These are phyloP conservation scores for Dothideomycetes sp. DNA, from an alignment of 2,329 filamentous ascomycete species.

Conservation along the genomic window DNA sequence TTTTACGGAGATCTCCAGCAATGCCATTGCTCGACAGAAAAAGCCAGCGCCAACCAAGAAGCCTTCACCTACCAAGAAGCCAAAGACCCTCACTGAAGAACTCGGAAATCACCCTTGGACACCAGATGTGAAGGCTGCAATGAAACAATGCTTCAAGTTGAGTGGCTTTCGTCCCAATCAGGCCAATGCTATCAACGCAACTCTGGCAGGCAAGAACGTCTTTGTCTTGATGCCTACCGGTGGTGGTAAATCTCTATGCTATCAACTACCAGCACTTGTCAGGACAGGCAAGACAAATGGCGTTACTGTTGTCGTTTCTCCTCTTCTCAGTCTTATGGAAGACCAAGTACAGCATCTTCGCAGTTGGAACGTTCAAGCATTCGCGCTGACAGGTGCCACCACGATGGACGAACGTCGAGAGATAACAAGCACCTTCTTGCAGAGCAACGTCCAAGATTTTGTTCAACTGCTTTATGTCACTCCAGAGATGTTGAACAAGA, in stretches of 20 bases:
- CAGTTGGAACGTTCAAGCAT: constrained; percentile 66
- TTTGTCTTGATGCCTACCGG: constrained; percentile 98
- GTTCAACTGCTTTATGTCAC: constrained; percentile 90
- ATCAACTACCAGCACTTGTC: constrained; percentile 84
- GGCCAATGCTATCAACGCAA: constrained; percentile 91
- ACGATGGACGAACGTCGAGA: constrained; percentile 51
- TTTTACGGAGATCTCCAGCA: constrained; percentile 26
- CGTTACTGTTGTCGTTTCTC: constrained; percentile 90
- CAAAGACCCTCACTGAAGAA: constrained; percentile 18
- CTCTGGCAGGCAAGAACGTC: constrained; percentile 73
- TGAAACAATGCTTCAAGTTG: constrained; percentile 77
- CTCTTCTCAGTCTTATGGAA: constrained; percentile 89
- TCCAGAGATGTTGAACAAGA: constrained; percentile 92
- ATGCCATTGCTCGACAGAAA: constrained; percentile 16
- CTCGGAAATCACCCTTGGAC: constrained; percentile 70
- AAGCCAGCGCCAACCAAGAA: constrained; percentile 11
- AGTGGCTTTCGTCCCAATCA: constrained; percentile 84
- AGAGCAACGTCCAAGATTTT: constrained; percentile 59
- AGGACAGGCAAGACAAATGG: constrained; percentile 71
- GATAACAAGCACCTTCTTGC: constrained; percentile 56
- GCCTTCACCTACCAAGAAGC: constrained; percentile 15
- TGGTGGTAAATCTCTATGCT: constrained; percentile 92
- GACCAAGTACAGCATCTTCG: constrained; percentile 84
- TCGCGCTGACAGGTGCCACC: constrained; percentile 72
- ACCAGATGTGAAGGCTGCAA: constrained; percentile 66